A percentile compares a stretch with the other conserved stretches of the same genome.
These are phyloP conservation scores for Neolecta irregularis DNA, from an alignment of 1,139 yeast genomes.

Conservation along the genomic window DNA sequence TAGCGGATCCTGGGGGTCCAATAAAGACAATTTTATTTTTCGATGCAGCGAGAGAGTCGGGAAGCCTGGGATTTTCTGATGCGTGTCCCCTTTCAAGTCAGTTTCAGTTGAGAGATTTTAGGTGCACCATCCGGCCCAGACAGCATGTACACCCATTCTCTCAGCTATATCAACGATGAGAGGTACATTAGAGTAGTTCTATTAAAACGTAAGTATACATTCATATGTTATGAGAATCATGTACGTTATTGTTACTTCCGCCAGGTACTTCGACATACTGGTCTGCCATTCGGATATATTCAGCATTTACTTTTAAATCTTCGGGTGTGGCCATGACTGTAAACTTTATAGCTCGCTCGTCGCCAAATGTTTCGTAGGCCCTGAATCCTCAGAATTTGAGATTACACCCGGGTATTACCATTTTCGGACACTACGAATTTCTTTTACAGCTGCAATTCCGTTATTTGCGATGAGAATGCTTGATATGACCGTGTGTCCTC, in stretches of 20 bases:
- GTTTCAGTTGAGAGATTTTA: not conserved
- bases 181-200: constrained; percentile 90
- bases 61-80: constrained; percentile 86
- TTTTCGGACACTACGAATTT: constrained; percentile 88
- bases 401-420: constrained; percentile 33
- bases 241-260: constrained; percentile 78
- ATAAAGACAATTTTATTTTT: constrained; percentile 79
- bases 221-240: not conserved
- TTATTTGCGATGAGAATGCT: constrained; percentile 84
- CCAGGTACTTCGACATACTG: constrained; percentile 98
- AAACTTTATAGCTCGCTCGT: constrained; percentile 83
- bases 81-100: constrained; percentile 77
- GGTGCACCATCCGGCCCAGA: constrained; percentile 71
- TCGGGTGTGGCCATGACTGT: constrained; percentile 99
- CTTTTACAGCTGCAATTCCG: constrained; percentile 98
- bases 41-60: constrained; percentile 83
- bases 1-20: constrained; percentile 97
- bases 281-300: constrained; percentile 97
- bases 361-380: constrained; percentile 92
- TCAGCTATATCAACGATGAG: constrained; percentile 93
- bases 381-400: not conserved
- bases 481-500: constrained; percentile 90
- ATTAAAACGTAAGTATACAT: not conserved
- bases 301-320: constrained; percentile 91
- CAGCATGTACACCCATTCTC: constrained; percentile 81